Evolutionary conservation across 805 yeast species (phyloP).

Genomic region (Lachancea meyersii): DNA sequence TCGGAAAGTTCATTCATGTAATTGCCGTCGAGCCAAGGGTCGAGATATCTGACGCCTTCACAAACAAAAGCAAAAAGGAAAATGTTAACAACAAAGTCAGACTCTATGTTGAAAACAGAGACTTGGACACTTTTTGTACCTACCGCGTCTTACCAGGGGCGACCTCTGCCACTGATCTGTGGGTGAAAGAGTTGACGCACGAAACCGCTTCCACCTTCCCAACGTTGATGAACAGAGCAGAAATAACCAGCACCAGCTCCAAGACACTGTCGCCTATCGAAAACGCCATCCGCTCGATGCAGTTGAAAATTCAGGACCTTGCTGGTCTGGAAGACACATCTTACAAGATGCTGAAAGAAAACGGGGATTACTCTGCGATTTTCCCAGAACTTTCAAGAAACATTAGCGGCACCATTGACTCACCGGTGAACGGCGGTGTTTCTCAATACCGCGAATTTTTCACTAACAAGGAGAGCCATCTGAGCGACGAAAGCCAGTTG

Average conservation of each 20-base stretch:
- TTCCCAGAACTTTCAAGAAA: conserved; percentile 65
- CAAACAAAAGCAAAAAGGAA: conserved; percentile 40
- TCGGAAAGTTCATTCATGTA: conserved; percentile 71
- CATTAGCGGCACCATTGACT: conserved; percentile 78
- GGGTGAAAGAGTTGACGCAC: conserved; percentile 85
- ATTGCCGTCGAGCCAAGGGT: conserved; percentile 58
- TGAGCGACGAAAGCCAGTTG: conserved; percentile 27
- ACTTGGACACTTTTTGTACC: conserved; percentile 62
- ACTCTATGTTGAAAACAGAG: conserved; percentile 68
- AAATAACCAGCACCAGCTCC: conserved; percentile 44
- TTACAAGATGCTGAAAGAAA: conserved; percentile 46
- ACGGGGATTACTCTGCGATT: conserved; percentile 41
- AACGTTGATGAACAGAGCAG: conserved; percentile 79
- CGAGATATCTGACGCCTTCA: conserved; percentile 32
- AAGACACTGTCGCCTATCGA: conserved; percentile 73
- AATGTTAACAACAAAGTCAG: conserved; percentile 49
- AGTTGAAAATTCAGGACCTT: conserved; percentile 65
- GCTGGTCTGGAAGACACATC: conserved; percentile 59
- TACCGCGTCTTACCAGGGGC: conserved; percentile 70
- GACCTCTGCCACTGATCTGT: conserved; percentile 62
- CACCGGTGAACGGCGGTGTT: conserved; percentile 91
- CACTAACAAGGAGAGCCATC: conserved; percentile 33
- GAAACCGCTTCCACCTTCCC: conserved; percentile 77
- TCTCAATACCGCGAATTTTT: conserved; percentile 73
- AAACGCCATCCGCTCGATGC: conserved; percentile 66